These are phyloP conservation scores for Fabrea salina DNA, from an alignment of 169 alveolate genomes.

Conservation along the genomic window DNA sequence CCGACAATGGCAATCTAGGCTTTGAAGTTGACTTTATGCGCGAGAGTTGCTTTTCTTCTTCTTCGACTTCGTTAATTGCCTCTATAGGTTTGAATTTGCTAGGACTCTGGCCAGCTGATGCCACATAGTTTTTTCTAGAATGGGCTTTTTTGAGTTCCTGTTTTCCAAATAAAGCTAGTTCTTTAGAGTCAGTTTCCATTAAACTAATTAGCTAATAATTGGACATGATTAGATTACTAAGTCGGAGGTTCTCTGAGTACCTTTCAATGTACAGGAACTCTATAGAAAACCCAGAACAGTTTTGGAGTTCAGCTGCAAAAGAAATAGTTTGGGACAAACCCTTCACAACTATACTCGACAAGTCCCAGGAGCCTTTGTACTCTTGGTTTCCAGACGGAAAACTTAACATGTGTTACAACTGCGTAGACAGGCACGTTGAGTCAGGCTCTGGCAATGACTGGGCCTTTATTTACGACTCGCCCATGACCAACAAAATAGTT, in stretches of 20 bases:
- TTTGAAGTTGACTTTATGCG: too few relatives aligned
- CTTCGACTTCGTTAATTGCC: too few relatives aligned
- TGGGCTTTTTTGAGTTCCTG: too few relatives aligned
- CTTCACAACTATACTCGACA: slow-evolving; percentile 50
- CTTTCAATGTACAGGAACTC: not conserved
- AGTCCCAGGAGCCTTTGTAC: slow-evolving; percentile 60
- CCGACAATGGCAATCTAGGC: too few relatives aligned
- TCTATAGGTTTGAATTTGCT: too few relatives aligned
- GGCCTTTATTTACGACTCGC: slow-evolving; percentile 73
- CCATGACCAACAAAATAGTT: slow-evolving; percentile 50
- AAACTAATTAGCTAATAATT: too few relatives aligned
- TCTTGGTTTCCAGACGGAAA: slow-evolving; percentile 77
- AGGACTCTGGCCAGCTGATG: too few relatives aligned
- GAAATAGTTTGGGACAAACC: slow-evolving; percentile 50
- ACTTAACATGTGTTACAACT: slow-evolving; percentile 78
- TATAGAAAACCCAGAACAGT: slow-evolving; percentile 35
- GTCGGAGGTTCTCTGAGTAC: not conserved
- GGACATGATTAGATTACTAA: too few relatives aligned
- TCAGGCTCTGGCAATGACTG: slow-evolving; percentile 59
- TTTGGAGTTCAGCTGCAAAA: slow-evolving; percentile 48
- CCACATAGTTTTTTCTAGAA: too few relatives aligned
- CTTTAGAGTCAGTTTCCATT: too few relatives aligned
- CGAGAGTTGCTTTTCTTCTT: too few relatives aligned
- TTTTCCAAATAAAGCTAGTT: too few relatives aligned
- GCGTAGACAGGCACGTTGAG: slow-evolving; percentile 74